These are phyloP conservation scores for Fusarium newnesense DNA, from an alignment of 2,329 filamentous ascomycete species.

Conservation along the genomic window DNA sequence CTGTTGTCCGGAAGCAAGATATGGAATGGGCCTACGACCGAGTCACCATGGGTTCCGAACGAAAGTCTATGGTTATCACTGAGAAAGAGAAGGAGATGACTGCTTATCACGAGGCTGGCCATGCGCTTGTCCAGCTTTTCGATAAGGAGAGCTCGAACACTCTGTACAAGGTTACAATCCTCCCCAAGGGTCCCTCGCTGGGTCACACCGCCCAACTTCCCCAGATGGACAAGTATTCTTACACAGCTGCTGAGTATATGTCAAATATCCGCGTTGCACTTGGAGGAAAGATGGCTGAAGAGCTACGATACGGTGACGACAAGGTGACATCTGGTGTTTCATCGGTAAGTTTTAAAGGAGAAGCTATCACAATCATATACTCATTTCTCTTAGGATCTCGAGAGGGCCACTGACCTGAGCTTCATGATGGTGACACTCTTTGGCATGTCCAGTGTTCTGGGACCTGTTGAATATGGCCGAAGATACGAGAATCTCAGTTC, in stretches of 20 bases:
- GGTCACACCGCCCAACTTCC: constrained; percentile 90
- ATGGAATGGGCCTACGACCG: constrained; percentile 99
- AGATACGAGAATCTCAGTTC: constrained; percentile 86
- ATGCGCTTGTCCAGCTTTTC: constrained; percentile 89
- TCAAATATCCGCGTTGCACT: constrained; percentile 82
- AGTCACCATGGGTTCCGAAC: constrained; percentile 96
- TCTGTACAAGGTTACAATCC: constrained; percentile 97
- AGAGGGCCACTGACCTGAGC: constrained; percentile 81
- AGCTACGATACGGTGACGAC: constrained; percentile 90
- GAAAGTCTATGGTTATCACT: constrained; percentile 87
- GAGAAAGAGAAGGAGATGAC: constrained; percentile 95
- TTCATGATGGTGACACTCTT: constrained; percentile 89
- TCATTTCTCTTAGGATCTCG: constrained; percentile 73
- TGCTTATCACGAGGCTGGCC: constrained; percentile 96
- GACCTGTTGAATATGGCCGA: constrained; percentile 87
- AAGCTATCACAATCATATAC: not conserved
- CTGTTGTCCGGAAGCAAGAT: constrained; percentile 79
- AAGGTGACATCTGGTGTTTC: constrained; percentile 91
- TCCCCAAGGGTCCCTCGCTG: constrained; percentile 86
- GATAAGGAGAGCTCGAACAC: constrained; percentile 76
- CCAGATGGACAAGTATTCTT: constrained; percentile 91
- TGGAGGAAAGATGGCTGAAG: constrained; percentile 89
- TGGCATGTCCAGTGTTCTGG: constrained; percentile 88
- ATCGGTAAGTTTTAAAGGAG: constrained; percentile 63
- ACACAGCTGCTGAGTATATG: constrained; percentile 85